Base-by-base conservation (phyloP, 352 stramenopile species). In the Globisporangium spinosum region DNA sequence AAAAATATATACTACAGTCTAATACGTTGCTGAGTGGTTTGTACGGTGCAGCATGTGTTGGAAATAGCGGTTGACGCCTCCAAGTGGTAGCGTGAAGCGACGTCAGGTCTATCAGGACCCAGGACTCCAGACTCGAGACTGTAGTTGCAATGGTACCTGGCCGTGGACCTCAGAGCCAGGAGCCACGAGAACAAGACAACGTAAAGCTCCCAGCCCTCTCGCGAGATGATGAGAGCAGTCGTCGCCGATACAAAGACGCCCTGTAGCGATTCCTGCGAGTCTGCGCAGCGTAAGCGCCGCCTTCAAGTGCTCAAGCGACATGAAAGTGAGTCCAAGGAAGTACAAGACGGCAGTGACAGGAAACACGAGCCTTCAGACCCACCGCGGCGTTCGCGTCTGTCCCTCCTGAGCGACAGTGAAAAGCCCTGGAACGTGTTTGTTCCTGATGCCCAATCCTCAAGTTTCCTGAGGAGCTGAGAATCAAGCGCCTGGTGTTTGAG, bases 401-500 rank as follows among this genome's bases (percentile, higher is more conserved):
- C 77, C 47, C 12, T 77, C 10, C 25, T 84, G 6, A 79, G 77
- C 35, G 55, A 59, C 10, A 64, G 15, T 1, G 58, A 69, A 15
- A 61, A 80, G 20, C 79, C 80, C 1, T 89, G 83, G 80, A 22
- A 70, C 29, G 61, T 76, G 0, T 91, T 89, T 64, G 68, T 57
- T n/a, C 40, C 69, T 23, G 56, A 32, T 22, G 1, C 15, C 2
- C n/a, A 32, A 43, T 38, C 47, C 4, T 38, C 34, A 27, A 20
- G n/a, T 10, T 68, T 17, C 22, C 58, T 34, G 49, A 34, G 73
- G 12, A 60, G 72, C 64, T 76, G 32, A 65, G 71, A 0, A 73
- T 32, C 17, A 59, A 71, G 59, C 53, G 66, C 25, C 54, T 75
- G 1, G 68, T 79, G 4, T 86, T 77, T 27, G 80, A 89, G 54